Conservation (phyloP, 352 stramenopile species). For the Phytophthora multivora region DNA sequence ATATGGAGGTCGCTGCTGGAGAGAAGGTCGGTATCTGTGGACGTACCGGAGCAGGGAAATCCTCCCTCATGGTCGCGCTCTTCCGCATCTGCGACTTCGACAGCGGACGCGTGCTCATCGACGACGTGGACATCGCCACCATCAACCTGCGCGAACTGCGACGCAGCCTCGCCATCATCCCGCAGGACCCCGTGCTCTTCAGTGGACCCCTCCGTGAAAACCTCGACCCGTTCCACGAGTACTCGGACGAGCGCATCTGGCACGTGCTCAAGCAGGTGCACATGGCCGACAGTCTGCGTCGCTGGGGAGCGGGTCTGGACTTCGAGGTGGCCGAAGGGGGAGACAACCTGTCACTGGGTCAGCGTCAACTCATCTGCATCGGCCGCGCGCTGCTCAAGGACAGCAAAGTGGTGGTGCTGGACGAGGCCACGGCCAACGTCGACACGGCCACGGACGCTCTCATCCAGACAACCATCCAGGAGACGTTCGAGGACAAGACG, state of each 20-base stretch:
- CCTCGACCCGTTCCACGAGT: conserved; percentile 89
- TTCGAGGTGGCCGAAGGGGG: conserved; percentile 91
- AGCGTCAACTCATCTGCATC: conserved; percentile 96
- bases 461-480: conserved; percentile 69
- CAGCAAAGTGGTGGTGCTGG: conserved; percentile 91
- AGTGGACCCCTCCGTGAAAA: conserved; percentile 88
- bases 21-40: conserved; percentile 68
- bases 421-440: conserved; percentile 34
- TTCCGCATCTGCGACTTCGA: conserved; percentile 52
- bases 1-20: conserved; percentile 39
- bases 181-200: conserved; percentile 91
- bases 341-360: conserved; percentile 93
- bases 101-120: conserved; percentile 78
- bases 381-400: conserved; percentile 92
- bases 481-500: conserved; percentile 90
- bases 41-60: conserved; percentile 53
- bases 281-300: conserved; percentile 64
- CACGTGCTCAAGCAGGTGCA: conserved; percentile 57
- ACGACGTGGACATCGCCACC: conserved; percentile 74
- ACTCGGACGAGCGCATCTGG: conserved; percentile 69
- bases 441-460: conserved; percentile 51
- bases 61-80: conserved; percentile 44
- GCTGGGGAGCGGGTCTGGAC: conserved; percentile 67
- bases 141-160: conserved; percentile 41
- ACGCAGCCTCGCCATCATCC: conserved; percentile 44